A percentile compares a stretch with the other conserved stretches of the same genome.
These are phyloP conservation scores for Fusarium burgessii DNA, from an alignment of 2,329 filamentous ascomycete species.

Conservation along the genomic window DNA sequence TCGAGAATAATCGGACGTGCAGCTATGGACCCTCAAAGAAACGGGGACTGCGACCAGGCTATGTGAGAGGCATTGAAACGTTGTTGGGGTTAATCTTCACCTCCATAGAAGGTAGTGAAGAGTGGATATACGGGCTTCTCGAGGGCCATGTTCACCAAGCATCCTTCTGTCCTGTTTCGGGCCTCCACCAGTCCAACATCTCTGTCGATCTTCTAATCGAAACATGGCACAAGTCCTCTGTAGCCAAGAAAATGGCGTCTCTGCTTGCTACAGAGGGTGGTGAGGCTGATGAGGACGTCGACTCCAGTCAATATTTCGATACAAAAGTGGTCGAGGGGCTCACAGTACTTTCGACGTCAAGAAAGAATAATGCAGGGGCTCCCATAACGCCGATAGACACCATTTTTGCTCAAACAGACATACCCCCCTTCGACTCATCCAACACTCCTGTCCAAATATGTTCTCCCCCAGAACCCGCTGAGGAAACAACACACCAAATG, in stretches of 20 bases:
- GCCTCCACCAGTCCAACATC: not conserved
- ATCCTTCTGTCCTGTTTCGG: rapidly evolving
- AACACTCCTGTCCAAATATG: too few relatives aligned
- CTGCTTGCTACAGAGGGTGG: not conserved
- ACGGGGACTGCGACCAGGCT: not conserved
- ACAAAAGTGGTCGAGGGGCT: not conserved
- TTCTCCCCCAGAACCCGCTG: rapidly evolving
- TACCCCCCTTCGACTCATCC: not conserved
- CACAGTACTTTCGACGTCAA: not conserved
- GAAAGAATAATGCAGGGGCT: not conserved
- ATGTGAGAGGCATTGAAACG: constrained; percentile 17
- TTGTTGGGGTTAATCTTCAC: not conserved
- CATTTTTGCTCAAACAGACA: not conserved
- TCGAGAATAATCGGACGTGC: not conserved
- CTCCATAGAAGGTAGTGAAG: not conserved
- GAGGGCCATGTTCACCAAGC: not conserved
- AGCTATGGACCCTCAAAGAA: constrained; percentile 21
- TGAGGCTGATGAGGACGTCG: constrained; percentile 1
- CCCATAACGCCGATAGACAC: constrained; percentile 1
- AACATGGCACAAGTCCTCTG: constrained; percentile 5
- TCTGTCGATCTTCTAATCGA: constrained; percentile 3
- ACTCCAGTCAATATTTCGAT: constrained; percentile 6
- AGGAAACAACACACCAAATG: rapidly evolving
- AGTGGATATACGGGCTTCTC: not conserved
- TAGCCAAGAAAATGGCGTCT: not conserved